A percentile compares a stretch with the other conserved stretches of the same genome.
phyloP scores from a whole-genome alignment of 352 stramenopile species.

The Phytopythium montanum region DNA sequence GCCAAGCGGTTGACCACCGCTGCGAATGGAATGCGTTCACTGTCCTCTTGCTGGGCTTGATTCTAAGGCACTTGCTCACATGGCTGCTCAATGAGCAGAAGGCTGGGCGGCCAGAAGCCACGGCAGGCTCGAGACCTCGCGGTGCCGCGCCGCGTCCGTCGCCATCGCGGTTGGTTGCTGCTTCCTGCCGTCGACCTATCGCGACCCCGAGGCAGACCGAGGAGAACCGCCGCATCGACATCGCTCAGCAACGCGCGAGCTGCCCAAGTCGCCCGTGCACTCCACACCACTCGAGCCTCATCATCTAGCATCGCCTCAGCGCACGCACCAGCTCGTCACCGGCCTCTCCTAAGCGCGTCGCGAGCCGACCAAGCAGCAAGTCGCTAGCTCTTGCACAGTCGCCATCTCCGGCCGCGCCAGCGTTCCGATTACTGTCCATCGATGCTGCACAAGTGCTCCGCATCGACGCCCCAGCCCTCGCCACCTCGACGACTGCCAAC shows the following conservation, averaged over 20 bases:
- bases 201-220: slow-evolving; percentile 2
- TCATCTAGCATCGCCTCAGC: slow-evolving; percentile 8
- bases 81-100: too few relatives aligned
- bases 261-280: background rate
- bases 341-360: background rate
- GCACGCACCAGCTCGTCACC: background rate
- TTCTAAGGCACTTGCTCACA: too few relatives aligned
- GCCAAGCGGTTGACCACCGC: too few relatives aligned
- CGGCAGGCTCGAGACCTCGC: too few relatives aligned
- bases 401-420: background rate
- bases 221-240: slow-evolving; percentile 1
- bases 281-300: slow-evolving; percentile 2
- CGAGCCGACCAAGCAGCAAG: background rate
- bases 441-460: slow-evolving; percentile 4
- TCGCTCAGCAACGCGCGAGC: background rate
- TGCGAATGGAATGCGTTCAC: too few relatives aligned
- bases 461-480: slow-evolving; percentile 1
- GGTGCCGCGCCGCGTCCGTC: too few relatives aligned
- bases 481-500: background rate
- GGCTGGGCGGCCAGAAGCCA: too few relatives aligned
- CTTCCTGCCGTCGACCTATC: slow-evolving; percentile 4
- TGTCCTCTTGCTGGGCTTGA: too few relatives aligned
- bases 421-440: slow-evolving; percentile 6
- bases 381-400: background rate
- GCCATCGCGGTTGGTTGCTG: too few relatives aligned